Conservation (phyloP, 371 early-diverging fungal species). For the Vairimorpha necatrix region DNA sequence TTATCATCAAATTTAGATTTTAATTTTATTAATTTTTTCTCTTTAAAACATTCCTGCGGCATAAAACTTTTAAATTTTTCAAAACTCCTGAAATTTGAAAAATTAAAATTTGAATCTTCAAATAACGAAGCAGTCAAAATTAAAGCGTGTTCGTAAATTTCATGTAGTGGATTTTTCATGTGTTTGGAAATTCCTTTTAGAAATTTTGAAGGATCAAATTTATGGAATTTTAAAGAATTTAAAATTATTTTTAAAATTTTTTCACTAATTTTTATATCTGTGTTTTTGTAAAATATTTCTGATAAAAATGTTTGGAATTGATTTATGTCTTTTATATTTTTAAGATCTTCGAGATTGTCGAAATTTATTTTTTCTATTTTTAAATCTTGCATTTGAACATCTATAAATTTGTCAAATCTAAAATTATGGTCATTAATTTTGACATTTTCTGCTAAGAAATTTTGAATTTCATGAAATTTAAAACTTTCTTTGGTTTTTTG, state of each 20-base stretch:
- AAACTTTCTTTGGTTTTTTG: too few species aligned
- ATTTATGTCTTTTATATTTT: too few species aligned
- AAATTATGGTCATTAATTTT: too few species aligned
- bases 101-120: neutral
- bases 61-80: neutral
- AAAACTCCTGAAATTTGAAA: neutral
- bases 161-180: neutral
- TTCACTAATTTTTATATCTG: neutral
- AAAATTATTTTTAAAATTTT: neutral
- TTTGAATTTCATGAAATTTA: too few species aligned
- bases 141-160: neutral
- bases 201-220: neutral
- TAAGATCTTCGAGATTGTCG: too few species aligned
- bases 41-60: neutral
- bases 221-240: neutral
- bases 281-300: neutral
- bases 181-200: slow-evolving; percentile 18
- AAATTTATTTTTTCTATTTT: too few species aligned
- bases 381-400: too few species aligned
- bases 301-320: too few species aligned
- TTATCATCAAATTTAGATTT: neutral
- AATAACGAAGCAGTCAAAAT: neutral
- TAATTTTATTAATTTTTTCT: neutral
- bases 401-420: too few species aligned
- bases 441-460: too few species aligned